Percentiles rank a stretch among this genome's conserved stretches.
These are phyloP conservation scores for Medicago ruthenica DNA, from an alignment of 306 rosid species.

Conservation along the genomic window DNA sequence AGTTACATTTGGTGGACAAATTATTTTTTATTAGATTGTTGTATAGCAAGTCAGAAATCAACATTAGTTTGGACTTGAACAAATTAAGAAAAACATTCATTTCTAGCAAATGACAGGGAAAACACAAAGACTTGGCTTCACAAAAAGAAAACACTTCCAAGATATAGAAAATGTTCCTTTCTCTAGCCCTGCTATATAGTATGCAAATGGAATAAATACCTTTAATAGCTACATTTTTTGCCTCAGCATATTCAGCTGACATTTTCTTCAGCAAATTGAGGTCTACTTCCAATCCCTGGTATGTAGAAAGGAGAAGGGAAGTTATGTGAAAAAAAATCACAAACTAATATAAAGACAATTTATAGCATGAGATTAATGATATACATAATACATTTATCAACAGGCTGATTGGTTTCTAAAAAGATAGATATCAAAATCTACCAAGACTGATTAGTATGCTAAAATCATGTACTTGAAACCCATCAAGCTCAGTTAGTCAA, in stretches of 20 bases:
- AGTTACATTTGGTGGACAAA: not conserved
- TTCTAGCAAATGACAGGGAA: not conserved
- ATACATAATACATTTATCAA: not conserved
- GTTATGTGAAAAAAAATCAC: slow-evolving; percentile 29
- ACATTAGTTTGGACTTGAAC: slow-evolving; percentile 18
- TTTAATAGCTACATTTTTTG: slow-evolving; percentile 66
- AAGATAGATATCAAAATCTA: not conserved
- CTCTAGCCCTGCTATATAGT: slow-evolving; percentile 20
- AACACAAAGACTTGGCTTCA: slow-evolving; percentile 1
- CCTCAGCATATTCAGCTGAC: slow-evolving; percentile 72
- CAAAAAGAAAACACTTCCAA: slow-evolving; percentile 20
- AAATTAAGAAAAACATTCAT: slow-evolving; percentile 9
- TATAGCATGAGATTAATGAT: not conserved
- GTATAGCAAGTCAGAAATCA: slow-evolving; percentile 12
- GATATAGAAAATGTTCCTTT: not conserved
- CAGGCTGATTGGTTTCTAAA: slow-evolving; percentile 12
- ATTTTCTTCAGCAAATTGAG: slow-evolving; percentile 58
- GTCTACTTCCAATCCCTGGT: slow-evolving; percentile 70
- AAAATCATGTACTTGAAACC: not conserved
- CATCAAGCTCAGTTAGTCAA: not conserved
- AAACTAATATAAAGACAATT: slow-evolving; percentile 4
- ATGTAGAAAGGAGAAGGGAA: slow-evolving; percentile 26
- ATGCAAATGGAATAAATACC: slow-evolving; percentile 50
- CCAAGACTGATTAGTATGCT: not conserved
- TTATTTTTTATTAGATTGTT: not conserved